A percentile compares a stretch with the other conserved stretches of the same genome.
phyloP scores from a whole-genome alignment of 305 asterid species.

The Fraxinus velutina region DNA sequence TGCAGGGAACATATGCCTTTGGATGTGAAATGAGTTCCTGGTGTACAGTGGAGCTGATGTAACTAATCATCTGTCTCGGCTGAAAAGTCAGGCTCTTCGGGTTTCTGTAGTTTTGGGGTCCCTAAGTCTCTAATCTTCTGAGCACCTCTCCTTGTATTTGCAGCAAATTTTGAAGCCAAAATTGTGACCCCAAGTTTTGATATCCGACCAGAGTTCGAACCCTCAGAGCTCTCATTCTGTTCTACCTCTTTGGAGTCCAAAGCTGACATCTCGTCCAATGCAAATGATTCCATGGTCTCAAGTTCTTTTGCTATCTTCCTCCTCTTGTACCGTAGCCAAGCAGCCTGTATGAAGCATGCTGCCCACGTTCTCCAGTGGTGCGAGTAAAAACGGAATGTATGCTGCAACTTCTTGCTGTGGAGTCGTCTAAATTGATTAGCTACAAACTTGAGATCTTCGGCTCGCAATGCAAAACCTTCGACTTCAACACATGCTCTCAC shows the following conservation, averaged over 20 bases:
- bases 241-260: slow-evolving; percentile 37
- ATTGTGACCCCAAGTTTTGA: slow-evolving; percentile 63
- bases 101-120: slow-evolving; percentile 68
- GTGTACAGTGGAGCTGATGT: background rate
- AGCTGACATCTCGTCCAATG: slow-evolving; percentile 29
- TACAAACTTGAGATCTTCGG: slow-evolving; percentile 88
- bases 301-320: slow-evolving; percentile 62
- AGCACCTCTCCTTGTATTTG: slow-evolving; percentile 81
- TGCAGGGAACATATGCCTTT: background rate
- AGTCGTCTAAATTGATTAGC: slow-evolving; percentile 91
- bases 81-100: slow-evolving; percentile 84
- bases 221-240: slow-evolving; percentile 20
- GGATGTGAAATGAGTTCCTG: background rate
- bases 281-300: slow-evolving; percentile 58
- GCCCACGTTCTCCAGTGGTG: slow-evolving; percentile 99
- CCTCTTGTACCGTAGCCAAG: slow-evolving; percentile 78
- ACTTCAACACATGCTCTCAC: slow-evolving; percentile 77
- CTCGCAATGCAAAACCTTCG: slow-evolving; percentile 82
- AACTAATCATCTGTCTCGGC: slow-evolving; percentile 66
- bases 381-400: slow-evolving; percentile 82
- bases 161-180: slow-evolving; percentile 85
- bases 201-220: slow-evolving; percentile 32
- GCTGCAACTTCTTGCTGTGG: slow-evolving; percentile 93
- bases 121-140: slow-evolving; percentile 68
- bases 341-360: slow-evolving; percentile 88